Percentiles rank a stretch among this genome's conserved stretches.
phyloP scores from a whole-genome alignment of 768 basidiomycete species.

The Macrocybe gigantea region DNA sequence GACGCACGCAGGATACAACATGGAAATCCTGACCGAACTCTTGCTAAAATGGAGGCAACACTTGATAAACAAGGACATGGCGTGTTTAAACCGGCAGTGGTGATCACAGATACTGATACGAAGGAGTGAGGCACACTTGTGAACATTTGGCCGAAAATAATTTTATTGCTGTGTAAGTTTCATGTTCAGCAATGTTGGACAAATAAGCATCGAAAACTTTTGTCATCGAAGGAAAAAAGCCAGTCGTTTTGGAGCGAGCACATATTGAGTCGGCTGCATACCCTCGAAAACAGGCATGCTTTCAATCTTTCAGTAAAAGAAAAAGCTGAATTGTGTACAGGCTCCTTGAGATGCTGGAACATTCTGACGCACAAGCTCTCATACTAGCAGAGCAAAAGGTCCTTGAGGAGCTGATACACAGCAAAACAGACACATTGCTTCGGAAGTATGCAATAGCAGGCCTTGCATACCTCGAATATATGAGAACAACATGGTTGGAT shows the following conservation, averaged over 20 bases:
- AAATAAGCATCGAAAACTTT: constrained; percentile 16
- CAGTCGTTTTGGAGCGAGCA: constrained; percentile 3
- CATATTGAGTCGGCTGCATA: too few relatives aligned
- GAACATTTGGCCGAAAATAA: constrained; percentile 14
- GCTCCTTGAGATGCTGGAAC: too few relatives aligned
- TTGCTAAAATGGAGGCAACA: constrained; percentile 4
- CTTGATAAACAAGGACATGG: constrained; percentile 10
- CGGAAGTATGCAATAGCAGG: not conserved
- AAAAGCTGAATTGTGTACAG: too few relatives aligned
- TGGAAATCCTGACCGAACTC: constrained; percentile 6
- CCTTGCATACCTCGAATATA: constrained; percentile 8
- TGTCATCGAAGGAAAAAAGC: constrained; percentile 6
- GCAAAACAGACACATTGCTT: too few relatives aligned
- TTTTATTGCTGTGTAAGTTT: constrained; percentile 28
- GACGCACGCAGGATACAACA: constrained; percentile 13
- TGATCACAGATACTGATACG: constrained; percentile 27
- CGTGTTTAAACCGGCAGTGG: constrained; percentile 15
- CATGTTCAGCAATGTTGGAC: constrained; percentile 31
- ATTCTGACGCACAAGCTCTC: too few relatives aligned
- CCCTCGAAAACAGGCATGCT: too few relatives aligned
- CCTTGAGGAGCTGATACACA: too few relatives aligned
- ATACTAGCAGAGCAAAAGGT: too few relatives aligned
- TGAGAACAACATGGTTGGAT: constrained; percentile 14
- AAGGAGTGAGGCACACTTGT: constrained; percentile 22
- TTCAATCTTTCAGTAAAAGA: too few relatives aligned